Evolutionary conservation across 768 basidiomycete genomes (phyloP).

Genomic region (Mycena filopes): DNA sequence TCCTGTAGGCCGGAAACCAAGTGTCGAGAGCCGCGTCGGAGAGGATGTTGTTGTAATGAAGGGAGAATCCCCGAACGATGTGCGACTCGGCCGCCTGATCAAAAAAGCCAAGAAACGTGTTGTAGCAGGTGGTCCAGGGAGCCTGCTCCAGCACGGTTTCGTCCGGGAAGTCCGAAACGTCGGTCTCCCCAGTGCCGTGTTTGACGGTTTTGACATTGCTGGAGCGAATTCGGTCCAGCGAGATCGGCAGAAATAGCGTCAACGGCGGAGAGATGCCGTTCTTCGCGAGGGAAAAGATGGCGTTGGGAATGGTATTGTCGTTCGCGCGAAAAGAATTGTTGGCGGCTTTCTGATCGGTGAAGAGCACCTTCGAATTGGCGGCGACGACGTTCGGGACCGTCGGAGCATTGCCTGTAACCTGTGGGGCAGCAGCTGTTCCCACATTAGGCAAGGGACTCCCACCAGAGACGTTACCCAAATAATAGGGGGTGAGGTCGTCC

Average conservation of each 20-base stretch:
- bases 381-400: no score
- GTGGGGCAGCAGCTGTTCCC: background rate
- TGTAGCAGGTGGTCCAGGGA: constrained; percentile 7
- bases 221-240: constrained; percentile 13
- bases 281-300: constrained; percentile 21
- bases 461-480: constrained; percentile 3
- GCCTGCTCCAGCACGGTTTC: constrained; percentile 9
- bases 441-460: background rate
- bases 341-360: background rate
- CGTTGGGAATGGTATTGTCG: constrained; percentile 12
- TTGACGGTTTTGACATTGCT: constrained; percentile 17
- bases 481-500: constrained; percentile 7
- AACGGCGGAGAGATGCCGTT: constrained; percentile 14
- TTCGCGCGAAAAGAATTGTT: constrained; percentile 11
- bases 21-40: background rate
- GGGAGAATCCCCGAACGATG: constrained; percentile 2
- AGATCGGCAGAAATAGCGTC: constrained; percentile 8
- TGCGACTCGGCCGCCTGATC: background rate
- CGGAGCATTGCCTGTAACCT: background rate
- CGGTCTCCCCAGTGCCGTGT: constrained; percentile 16
- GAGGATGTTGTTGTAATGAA: constrained; percentile 16
- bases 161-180: constrained; percentile 13
- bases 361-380: background rate
- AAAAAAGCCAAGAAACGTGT: constrained; percentile 17
- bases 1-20: constrained; percentile 15